These are phyloP conservation scores for Sesbania bispinosa DNA, from an alignment of 306 rosid genomes.

Conservation along the genomic window DNA sequence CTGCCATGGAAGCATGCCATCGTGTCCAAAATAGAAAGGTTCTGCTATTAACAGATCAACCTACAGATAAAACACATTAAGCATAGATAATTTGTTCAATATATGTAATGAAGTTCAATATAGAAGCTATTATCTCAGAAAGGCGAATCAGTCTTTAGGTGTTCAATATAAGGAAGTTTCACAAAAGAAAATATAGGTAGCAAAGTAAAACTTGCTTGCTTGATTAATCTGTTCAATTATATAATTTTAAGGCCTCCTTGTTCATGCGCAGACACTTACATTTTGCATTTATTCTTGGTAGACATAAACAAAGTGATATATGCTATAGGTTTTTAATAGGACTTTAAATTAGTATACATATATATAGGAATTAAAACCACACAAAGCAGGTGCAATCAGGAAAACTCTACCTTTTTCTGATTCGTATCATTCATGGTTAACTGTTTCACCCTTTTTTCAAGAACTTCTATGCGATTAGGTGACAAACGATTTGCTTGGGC, in stretches of 20 bases:
- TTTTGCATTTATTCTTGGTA: neutral
- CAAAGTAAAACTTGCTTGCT: neutral
- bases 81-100: too few relatives aligned
- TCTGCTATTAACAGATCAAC: conserved; percentile 79
- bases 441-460: conserved; percentile 50
- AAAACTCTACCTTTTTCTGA: conserved; percentile 57
- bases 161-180: neutral
- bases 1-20: conserved; percentile 89
- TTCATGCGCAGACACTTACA: neutral
- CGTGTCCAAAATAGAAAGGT: conserved; percentile 81
- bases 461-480: conserved; percentile 52
- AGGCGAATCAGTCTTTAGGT: neutral
- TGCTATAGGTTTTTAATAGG: neutral
- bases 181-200: neutral
- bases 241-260: neutral
- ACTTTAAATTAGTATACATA: neutral
- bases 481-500: conserved; percentile 59
- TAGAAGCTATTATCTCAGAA: conserved; percentile 7
- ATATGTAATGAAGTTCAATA: too few relatives aligned
- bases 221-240: neutral
- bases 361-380: neutral
- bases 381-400: conserved; percentile 8
- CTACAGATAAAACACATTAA: conserved; percentile 39
- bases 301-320: neutral
- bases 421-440: conserved; percentile 50